These are phyloP conservation scores for Uronychia binucleata DNA, from an alignment of 73 alveolate genomes.

Conservation along the genomic window DNA sequence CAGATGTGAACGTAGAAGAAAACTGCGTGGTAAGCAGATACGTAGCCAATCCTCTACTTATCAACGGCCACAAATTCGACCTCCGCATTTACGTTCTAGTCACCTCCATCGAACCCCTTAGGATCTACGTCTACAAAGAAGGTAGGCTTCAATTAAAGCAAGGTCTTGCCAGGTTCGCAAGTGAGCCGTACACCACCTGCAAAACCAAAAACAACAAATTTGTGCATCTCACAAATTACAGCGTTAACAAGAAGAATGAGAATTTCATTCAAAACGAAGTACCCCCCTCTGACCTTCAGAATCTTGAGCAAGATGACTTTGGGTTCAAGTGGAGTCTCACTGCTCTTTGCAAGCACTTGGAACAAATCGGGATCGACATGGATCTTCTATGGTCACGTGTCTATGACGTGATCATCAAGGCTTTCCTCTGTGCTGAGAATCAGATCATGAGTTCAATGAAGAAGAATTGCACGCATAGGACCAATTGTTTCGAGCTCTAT, in stretches of 20 bases:
- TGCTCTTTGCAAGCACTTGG: slow-evolving; percentile 65
- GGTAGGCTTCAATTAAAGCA: slow-evolving; percentile 31
- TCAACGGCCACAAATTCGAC: slow-evolving; percentile 85
- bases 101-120: slow-evolving; percentile 86
- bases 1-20: slow-evolving; percentile 76
- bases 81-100: slow-evolving; percentile 82
- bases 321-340: slow-evolving; percentile 84
- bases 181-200: slow-evolving; percentile 73
- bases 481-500: slow-evolving; percentile 61
- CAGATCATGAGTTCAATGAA: not conserved
- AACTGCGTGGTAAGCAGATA: slow-evolving; percentile 83
- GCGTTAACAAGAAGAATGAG: slow-evolving; percentile 85
- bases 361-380: slow-evolving; percentile 61
- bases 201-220: slow-evolving; percentile 70
- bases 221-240: slow-evolving; percentile 84
- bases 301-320: slow-evolving; percentile 70
- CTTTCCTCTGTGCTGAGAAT: slow-evolving; percentile 48
- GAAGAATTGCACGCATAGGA: slow-evolving; percentile 20
- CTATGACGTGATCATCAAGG: slow-evolving; percentile 67
- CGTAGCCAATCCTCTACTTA: slow-evolving; percentile 82
- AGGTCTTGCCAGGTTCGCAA: slow-evolving; percentile 81
- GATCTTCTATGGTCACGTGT: slow-evolving; percentile 65
- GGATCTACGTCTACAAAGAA: slow-evolving; percentile 80
- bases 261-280: slow-evolving; percentile 74
- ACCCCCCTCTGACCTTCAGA: slow-evolving; percentile 54